phyloP scores from a whole-genome alignment of 2,329 filamentous ascomycete species.

The Rhinocladiella mackenziei region DNA sequence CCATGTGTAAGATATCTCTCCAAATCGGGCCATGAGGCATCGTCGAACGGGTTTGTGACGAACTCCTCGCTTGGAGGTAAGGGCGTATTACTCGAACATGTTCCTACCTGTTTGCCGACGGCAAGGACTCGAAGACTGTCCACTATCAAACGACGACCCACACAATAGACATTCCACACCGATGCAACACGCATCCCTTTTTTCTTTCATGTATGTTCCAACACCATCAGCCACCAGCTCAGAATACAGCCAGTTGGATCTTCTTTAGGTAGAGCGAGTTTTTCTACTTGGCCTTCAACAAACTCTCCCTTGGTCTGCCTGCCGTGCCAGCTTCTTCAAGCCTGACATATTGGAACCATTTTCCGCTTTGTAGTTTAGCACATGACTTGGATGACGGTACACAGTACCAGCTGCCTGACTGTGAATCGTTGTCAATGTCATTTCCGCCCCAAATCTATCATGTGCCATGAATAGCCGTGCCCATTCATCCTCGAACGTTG shows the following conservation, averaged over 20 bases:
- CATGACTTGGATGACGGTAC: not conserved
- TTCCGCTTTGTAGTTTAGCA: not conserved
- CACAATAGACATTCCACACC: conserved; percentile 10
- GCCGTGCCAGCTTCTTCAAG: conserved; percentile 1
- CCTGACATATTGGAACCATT: not conserved
- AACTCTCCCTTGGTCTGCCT: not conserved
- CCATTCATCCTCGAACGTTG: conserved; percentile 4
- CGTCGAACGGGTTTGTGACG: not conserved
- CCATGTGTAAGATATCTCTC: not conserved
- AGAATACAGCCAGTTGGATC: conserved; percentile 51
- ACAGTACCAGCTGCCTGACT: not conserved
- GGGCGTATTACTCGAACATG: conserved; percentile 3
- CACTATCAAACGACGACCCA: conserved; percentile 11
- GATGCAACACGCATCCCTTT: conserved; percentile 1
- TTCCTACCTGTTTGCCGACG: conserved; percentile 1
- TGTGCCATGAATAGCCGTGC: conserved; percentile 1
- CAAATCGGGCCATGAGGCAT: not conserved
- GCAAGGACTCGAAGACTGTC: conserved; percentile 4
- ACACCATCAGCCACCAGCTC: conserved; percentile 8
- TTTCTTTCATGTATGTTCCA: conserved; percentile 4
- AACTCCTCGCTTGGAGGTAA: conserved; percentile 7
- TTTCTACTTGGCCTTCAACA: conserved; percentile 38
- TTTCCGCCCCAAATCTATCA: conserved; percentile 3
- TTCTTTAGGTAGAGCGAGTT: conserved; percentile 45
- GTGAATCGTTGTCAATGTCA: conserved; percentile 1